Percentiles rank a stretch among this genome's conserved stretches.
These are phyloP conservation scores for Pichia sp. DNA, from an alignment of 1,139 yeast species.

Conservation along the genomic window DNA sequence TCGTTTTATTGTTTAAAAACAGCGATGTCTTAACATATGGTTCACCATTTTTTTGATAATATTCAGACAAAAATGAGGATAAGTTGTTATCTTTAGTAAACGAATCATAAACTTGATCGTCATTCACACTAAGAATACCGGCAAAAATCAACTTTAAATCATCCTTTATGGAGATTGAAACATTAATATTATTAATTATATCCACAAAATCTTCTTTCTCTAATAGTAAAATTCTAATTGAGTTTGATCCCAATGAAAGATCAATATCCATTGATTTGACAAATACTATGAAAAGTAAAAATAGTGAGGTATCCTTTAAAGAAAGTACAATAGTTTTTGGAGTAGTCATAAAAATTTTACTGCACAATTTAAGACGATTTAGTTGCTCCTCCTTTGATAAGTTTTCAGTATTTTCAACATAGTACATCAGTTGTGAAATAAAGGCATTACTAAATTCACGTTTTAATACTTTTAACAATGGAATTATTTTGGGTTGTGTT, in stretches of 20 bases:
- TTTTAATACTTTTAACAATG: slow-evolving; percentile 2
- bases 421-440: slow-evolving; percentile 11
- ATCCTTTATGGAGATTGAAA: neutral
- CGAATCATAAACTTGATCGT: slow-evolving; percentile 1
- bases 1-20: slow-evolving; percentile 1
- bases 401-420: slow-evolving; percentile 10
- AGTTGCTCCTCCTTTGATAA: slow-evolving; percentile 2
- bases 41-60: neutral
- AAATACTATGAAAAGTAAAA: slow-evolving; percentile 1
- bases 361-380: slow-evolving; percentile 15
- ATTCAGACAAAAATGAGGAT: neutral
- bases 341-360: slow-evolving; percentile 21
- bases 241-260: slow-evolving; percentile 8
- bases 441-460: slow-evolving; percentile 14
- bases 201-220: neutral
- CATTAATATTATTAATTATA: neutral
- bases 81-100: slow-evolving; percentile 1
- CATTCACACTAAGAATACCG: slow-evolving; percentile 1
- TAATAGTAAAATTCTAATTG: slow-evolving; percentile 19
- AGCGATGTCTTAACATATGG: slow-evolving; percentile 1
- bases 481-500: slow-evolving; percentile 1
- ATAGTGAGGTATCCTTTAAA: slow-evolving; percentile 6
- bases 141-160: slow-evolving; percentile 1
- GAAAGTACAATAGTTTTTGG: slow-evolving; percentile 11
- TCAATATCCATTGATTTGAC: slow-evolving; percentile 1